Evolutionary conservation across 129 eudicot species (phyloP).

Genomic region (Centella asiatica): DNA sequence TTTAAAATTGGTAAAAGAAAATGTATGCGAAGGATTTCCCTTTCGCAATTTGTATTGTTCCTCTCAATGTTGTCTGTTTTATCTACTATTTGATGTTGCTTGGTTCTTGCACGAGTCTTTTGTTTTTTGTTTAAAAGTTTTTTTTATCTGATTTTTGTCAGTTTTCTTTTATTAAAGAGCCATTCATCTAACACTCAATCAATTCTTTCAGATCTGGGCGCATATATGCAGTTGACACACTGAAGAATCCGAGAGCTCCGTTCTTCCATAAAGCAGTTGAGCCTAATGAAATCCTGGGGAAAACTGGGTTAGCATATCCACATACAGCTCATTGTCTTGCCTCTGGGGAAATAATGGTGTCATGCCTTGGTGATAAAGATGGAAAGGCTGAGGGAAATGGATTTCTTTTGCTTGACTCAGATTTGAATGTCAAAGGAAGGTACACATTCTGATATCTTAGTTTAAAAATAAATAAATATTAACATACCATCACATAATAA

Average conservation of each 20-base stretch:
- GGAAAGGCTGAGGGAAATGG: conserved; percentile 93
- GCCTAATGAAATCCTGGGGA: conserved; percentile 51
- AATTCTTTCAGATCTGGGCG: conserved; percentile 68
- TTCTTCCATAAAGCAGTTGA: conserved; percentile 70
- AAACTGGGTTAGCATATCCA: conserved; percentile 94
- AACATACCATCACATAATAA: not conserved
- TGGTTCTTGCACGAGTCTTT: too few relatives aligned
- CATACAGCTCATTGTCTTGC: conserved; percentile 98
- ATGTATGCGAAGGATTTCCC: too few relatives aligned
- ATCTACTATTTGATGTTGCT: too few relatives aligned
- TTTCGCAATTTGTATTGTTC: too few relatives aligned
- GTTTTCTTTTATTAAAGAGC: not conserved
- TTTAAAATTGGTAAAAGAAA: too few relatives aligned
- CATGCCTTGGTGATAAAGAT: conserved; percentile 92
- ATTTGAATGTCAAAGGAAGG: conserved; percentile 99
- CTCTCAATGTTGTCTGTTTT: too few relatives aligned
- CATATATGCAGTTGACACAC: conserved; percentile 76
- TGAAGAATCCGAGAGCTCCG: conserved; percentile 75
- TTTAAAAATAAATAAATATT: not conserved
- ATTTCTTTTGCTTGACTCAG: conserved; percentile 89
- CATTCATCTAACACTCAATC: not conserved
- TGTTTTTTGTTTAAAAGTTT: too few relatives aligned
- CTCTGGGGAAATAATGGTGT: conserved; percentile 90
- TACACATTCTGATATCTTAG: conserved; percentile 10
- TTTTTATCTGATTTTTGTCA: too few relatives aligned